Base-by-base conservation (phyloP, 768 basidiomycete species). In the Boletellus ananas region DNA sequence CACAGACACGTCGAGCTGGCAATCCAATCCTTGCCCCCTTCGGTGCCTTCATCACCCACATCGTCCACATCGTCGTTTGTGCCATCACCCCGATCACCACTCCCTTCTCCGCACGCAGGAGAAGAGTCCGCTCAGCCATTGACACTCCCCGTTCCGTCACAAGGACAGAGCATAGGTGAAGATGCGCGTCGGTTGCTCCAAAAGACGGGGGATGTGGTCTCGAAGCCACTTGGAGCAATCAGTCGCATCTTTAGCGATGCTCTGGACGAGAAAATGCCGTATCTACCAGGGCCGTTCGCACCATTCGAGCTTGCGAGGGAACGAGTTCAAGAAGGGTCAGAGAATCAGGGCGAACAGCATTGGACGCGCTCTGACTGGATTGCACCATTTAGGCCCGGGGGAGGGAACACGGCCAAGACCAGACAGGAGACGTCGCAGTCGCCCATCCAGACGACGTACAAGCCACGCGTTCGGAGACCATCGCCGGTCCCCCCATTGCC, bases 81-180 rank as follows among this genome's bases (percentile, higher is more conserved):
- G 10, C 68, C 63, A 35, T 54, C 41, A 7, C 43, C 71, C 68
- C 46, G 75, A 69, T 57, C 65, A 49, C 51, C 65, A 36, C 54
- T 66, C 18, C 58, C 57, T 14, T 73, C 75, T 45, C 72, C 82
- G 0, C 84, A 85, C 50, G 80, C 80, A 10, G 94, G 94, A 29
- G 93, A 95, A 71, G 94, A 95, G 65, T 89, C 93, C 4, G 94
- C 94, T 1, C 79, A 85, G 57, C 86, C 84, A 0, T 79, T 95
- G 10, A 70, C 88, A 0, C 71, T 91, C 9, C 77, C 86, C 1
- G 70, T 66, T n/a, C 71, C 74, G 6, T 65, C 74, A 16, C 63
- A 61, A 46, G 25, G 56, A 11, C 59, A 59, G 46, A 58, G 61
- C 21, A 54, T 66, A 36, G 66, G 75, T 9, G 83, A 89, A 45